Base-by-base conservation (phyloP, 1,284 basidiomycete genomes). In the Cryptococcus neoformans region DNA sequence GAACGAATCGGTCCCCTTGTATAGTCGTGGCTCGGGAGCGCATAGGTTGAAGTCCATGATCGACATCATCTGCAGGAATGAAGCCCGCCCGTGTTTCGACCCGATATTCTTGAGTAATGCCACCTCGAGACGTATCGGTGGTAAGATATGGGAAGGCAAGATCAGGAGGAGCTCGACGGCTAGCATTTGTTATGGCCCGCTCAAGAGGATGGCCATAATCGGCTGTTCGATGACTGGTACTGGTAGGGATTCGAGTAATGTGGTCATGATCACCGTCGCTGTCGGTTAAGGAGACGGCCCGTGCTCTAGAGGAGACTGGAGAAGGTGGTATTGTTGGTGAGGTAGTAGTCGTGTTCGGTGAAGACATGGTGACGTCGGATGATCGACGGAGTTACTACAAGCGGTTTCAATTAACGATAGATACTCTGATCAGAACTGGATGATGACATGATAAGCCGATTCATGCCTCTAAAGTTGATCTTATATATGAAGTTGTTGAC, bases 131-230 rank as follows among this genome's bases (percentile, higher is more conserved):
- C 16, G 52, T 63, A 45, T 62, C 62, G 44, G 64, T 64, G 40
- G 68, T 70, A 54, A 68, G 57, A 45, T 60, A 68, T 14, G 68
- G 68, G 57, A 69, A 69, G 14, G 63, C 48, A 37, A 69, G 64
- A 60, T 67, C 68, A 37, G 64, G 66, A 17, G 49, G 56, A 39
- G 55, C 56, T 17, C 51, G 49, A 11, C 53, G 45, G 21, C 46
- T 50, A 14, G 45, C 53, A 10, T 44, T 38, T 4, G 54, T 55
- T 8, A 38, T 46, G n/a, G 51, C 56, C n/a, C 59, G 53, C 28
- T 54, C 17, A 21, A 54, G 16, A 41, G 21, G 21, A 41, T 53
- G 39, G 36, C 21, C 53, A 14, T 16, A n/a, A 16, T 14, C 44
- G 44, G 42, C 35, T n/a, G 40, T 53, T 8, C 44, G 16, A 38